Evolutionary conservation across 805 yeast species (phyloP).

Genomic region (Ogataea salicorniae): DNA sequence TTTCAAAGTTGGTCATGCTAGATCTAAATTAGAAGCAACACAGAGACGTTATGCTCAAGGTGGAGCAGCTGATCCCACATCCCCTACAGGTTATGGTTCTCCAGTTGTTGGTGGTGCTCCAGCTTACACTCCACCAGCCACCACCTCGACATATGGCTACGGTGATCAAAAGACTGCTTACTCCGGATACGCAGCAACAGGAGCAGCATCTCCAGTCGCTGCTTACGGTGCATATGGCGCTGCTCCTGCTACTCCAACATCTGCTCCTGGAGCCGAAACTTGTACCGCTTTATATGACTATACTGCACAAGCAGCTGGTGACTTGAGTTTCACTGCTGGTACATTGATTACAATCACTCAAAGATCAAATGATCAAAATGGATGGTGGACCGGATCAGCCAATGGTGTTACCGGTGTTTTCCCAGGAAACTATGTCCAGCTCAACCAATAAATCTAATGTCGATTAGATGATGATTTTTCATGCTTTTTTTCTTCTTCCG

Average conservation of each 20-base stretch:
- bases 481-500: conserved; percentile 1
- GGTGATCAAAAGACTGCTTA: conserved; percentile 24
- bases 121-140: conserved; percentile 27
- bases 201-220: conserved; percentile 20
- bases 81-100: conserved; percentile 22
- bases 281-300: conserved; percentile 92
- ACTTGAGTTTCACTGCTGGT: conserved; percentile 82
- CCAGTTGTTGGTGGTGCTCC: conserved; percentile 29
- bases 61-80: conserved; percentile 32
- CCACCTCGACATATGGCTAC: conserved; percentile 19
- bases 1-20: conserved; percentile 86
- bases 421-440: conserved; percentile 94
- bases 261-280: conserved; percentile 40
- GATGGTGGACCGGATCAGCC: conserved; percentile 95
- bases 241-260: conserved; percentile 26
- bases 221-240: conserved; percentile 23
- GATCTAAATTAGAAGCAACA: conserved; percentile 76
- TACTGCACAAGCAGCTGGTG: conserved; percentile 90
- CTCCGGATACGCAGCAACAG: conserved; percentile 22
- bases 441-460: conserved; percentile 33
- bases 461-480: background rate
- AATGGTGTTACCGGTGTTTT: conserved; percentile 88
- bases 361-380: conserved; percentile 78
- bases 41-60: conserved; percentile 61
- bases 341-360: conserved; percentile 78